Evolutionary conservation across 768 basidiomycete species (phyloP).

Genomic region (Pleurotus ostreatus): DNA sequence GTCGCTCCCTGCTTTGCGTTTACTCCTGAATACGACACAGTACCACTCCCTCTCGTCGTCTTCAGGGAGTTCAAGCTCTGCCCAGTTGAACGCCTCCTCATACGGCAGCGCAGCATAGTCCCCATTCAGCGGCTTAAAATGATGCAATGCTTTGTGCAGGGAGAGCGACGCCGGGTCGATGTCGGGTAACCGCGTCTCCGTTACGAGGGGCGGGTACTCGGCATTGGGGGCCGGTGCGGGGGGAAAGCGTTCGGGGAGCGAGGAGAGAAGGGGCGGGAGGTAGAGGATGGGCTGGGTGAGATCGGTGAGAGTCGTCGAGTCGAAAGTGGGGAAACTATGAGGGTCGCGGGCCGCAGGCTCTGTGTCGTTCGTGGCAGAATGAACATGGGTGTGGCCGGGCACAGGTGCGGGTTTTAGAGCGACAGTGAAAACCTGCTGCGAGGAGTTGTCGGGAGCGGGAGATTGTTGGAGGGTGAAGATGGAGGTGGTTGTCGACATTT

Average conservation of each 20-base stretch:
- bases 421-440: neutral
- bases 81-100: constrained; percentile 85
- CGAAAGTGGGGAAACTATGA: constrained; percentile 53
- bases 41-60: constrained; percentile 88
- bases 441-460: neutral
- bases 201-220: constrained; percentile 45
- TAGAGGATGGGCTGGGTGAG: constrained; percentile 59
- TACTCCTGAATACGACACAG: constrained; percentile 84
- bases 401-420: constrained; percentile 1
- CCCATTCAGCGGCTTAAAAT: constrained; percentile 56
- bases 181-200: constrained; percentile 74
- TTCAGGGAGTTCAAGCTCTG: constrained; percentile 57
- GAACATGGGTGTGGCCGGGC: neutral
- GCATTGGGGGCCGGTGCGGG: constrained; percentile 19
- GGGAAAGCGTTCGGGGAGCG: constrained; percentile 48
- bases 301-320: constrained; percentile 27
- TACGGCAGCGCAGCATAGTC: constrained; percentile 68
- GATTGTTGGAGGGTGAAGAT: too few relatives aligned
- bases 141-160: constrained; percentile 81
- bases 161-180: constrained; percentile 85
- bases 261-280: constrained; percentile 81
- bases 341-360: constrained; percentile 36
- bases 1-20: constrained; percentile 68
- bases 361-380: neutral
- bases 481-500: neutral